A percentile compares a stretch with the other conserved stretches of the same genome.
phyloP scores from a whole-genome alignment of 495 filamentous ascomycete species.

The Neurospora intermedia region DNA sequence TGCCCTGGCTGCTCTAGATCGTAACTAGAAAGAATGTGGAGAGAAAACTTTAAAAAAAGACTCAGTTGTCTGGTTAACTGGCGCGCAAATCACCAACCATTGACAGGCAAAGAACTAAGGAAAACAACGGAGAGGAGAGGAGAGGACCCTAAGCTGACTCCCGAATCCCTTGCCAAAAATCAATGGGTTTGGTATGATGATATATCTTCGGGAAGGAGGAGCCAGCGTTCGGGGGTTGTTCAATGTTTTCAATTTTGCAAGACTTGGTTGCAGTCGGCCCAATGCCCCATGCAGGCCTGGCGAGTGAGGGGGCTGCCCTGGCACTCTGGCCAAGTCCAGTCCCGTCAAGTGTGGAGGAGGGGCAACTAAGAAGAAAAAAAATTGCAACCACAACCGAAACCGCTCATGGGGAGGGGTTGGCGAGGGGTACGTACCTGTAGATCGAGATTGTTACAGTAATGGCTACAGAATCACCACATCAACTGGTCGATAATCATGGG shows the following conservation, averaged over 20 bases:
- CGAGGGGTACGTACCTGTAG: not conserved
- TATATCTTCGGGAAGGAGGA: slow-evolving; percentile 4
- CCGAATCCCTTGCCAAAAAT: slow-evolving; percentile 10
- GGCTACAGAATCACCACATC: not conserved
- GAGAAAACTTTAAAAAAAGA: not conserved
- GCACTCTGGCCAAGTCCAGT: slow-evolving; percentile 8
- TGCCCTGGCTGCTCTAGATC: not conserved
- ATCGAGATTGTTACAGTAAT: not conserved
- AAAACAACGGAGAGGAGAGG: slow-evolving; percentile 4
- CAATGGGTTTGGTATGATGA: slow-evolving; percentile 12
- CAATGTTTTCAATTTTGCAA: slow-evolving; percentile 1
- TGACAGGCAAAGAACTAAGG: slow-evolving; percentile 12
- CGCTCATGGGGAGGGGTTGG: slow-evolving; percentile 13
- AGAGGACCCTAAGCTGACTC: slow-evolving; percentile 11
- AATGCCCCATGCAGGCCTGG: not conserved
- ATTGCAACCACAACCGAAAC: slow-evolving; percentile 23
- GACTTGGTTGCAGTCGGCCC: not conserved
- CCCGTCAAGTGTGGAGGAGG: slow-evolving; percentile 16
- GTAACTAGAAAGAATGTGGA: not conserved
- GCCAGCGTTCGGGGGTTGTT: slow-evolving; percentile 7
- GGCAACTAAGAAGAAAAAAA: slow-evolving; percentile 16
- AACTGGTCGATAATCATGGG: not conserved
- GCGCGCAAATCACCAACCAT: slow-evolving; percentile 12
- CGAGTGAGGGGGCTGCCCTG: not conserved
- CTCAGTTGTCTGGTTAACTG: slow-evolving; percentile 12